A percentile compares a stretch with the other conserved stretches of the same genome.
Conservation (phyloP, 2,329 filamentous ascomycete genomes). For the Claviceps fusiformis region DNA sequence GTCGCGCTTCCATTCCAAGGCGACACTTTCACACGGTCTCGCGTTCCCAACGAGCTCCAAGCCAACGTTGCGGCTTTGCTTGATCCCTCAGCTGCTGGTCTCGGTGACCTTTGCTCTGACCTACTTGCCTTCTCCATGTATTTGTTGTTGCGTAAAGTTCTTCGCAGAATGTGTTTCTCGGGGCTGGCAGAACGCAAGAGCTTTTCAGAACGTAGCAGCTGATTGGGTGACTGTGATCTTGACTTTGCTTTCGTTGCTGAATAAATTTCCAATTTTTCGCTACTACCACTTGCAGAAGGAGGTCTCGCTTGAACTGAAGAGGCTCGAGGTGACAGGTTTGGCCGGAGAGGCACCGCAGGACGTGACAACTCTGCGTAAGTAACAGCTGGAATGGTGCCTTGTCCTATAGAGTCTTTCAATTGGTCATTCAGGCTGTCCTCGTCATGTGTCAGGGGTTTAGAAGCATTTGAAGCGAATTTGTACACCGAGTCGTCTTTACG, state of each 20-base stretch:
- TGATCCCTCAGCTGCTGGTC: slow-evolving; percentile 35
- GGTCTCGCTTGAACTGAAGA: slow-evolving; percentile 35
- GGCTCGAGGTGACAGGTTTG: slow-evolving; percentile 38
- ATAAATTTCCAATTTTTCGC: slow-evolving; percentile 8
- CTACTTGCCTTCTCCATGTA: slow-evolving; percentile 28
- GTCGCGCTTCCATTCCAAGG: slow-evolving; percentile 13
- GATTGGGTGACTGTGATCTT: slow-evolving; percentile 19
- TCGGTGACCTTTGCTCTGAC: slow-evolving; percentile 26
- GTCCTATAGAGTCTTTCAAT: slow-evolving; percentile 53
- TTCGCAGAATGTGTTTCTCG: slow-evolving; percentile 48
- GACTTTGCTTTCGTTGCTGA: slow-evolving; percentile 11
- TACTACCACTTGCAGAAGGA: slow-evolving; percentile 14
- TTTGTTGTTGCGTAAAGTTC: slow-evolving; percentile 41
- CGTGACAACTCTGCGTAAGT: slow-evolving; percentile 72
- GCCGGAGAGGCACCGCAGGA: slow-evolving; percentile 44
- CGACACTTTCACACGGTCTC: slow-evolving; percentile 20
- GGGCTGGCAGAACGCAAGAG: slow-evolving; percentile 39
- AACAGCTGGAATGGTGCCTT: slow-evolving; percentile 69
- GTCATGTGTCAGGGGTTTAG: slow-evolving; percentile 11
- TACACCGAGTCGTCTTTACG: slow-evolving; percentile 25
- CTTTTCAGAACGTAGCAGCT: slow-evolving; percentile 21
- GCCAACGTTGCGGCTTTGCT: slow-evolving; percentile 52
- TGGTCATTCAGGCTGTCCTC: slow-evolving; percentile 8
- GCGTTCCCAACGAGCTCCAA: slow-evolving; percentile 36
- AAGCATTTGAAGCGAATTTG: slow-evolving; percentile 5